Percentiles rank a stretch among this genome's conserved stretches.
Evolutionary conservation across 441 rosid species (phyloP).

Genomic region (Brassica hybrid): DNA sequence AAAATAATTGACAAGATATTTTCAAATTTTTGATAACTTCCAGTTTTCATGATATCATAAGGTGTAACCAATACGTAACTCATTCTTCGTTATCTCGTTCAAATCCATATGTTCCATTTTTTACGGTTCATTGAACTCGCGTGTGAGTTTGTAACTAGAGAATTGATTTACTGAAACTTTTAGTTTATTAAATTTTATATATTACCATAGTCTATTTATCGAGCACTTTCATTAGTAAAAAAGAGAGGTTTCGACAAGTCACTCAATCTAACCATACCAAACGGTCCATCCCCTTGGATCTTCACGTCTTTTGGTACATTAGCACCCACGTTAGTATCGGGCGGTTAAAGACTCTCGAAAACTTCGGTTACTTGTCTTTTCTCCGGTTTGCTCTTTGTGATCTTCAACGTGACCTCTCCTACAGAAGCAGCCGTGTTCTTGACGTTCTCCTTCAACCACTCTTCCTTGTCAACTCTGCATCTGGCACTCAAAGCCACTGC

Average conservation of each 20-base stretch:
- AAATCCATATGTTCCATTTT: conserved; percentile 1
- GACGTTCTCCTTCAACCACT: conserved; percentile 72
- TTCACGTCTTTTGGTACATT: conserved; percentile 77
- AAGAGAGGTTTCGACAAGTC: neutral
- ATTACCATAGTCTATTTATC: conserved; percentile 3
- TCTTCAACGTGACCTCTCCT: conserved; percentile 81
- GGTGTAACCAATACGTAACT: conserved; percentile 8
- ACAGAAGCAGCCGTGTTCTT: conserved; percentile 69
- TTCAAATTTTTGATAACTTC: neutral
- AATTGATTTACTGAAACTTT: neutral
- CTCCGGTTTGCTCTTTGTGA: conserved; percentile 43
- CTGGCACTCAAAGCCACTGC: conserved; percentile 94
- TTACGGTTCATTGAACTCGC: conserved; percentile 25
- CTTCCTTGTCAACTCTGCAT: conserved; percentile 96
- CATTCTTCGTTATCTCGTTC: neutral
- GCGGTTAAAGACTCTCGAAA: conserved; percentile 87
- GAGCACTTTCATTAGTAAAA: conserved; percentile 8
- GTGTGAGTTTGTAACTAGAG: conserved; percentile 11
- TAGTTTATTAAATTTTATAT: neutral
- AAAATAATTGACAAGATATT: conserved; percentile 22
- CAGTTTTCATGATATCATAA: conserved; percentile 10
- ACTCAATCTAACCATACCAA: conserved; percentile 90
- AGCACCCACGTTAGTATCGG: conserved; percentile 58
- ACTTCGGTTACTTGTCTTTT: conserved; percentile 53
- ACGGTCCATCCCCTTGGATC: conserved; percentile 85